Evolutionary conservation across 106 monocot species (phyloP), one percentile per base, ranked within the genome.

Genomic region (Apostasia shenzhenica): DNA sequence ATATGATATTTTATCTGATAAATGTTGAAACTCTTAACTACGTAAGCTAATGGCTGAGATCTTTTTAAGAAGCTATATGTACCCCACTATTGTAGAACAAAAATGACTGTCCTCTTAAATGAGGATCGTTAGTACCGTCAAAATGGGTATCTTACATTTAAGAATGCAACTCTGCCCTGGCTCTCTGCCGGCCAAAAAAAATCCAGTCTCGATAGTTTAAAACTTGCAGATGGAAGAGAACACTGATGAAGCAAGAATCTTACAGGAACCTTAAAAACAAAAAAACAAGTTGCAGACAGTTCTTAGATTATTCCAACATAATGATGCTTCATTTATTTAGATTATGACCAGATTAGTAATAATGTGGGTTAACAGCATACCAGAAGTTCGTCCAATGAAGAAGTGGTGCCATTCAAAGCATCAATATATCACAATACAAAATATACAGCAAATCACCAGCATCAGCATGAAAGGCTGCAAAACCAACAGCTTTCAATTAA

Each of bases 131-230:
- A 64, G 59, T 67, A 71, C 57, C 37, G 8, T 76, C 60, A 77
- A 77, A 77, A 77, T 76, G 53, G 61, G 68, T 74, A 82, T 80
- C 70, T 77, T 86, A 86, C 82, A 82, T 12, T 62, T 26, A 26
- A 72, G 55, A 72, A 76, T 72, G 7, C 58, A 67, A 61, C 61
- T 76, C 63, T 59, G 55, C 54, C 46, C 10, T 70, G 68, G 59
- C 48, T 60, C 68, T 73, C 75, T 47, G 13, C 56, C 53, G 57
- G 42, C 11, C 42, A 3, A 26, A 48, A 72, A 76, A 70, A 48
- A 48, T 81, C 51, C 67, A 59, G 13, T 59, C 59, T 73, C 71
- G 63, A 68, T 77, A 49, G 41, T 78, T 63, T 38, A 74, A 63
- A 72, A 77, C 55, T 47, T 71, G 26, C 69, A 59, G 48, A 66